phyloP scores from a whole-genome alignment of 805 yeast species.

The Clavispora fructus region DNA sequence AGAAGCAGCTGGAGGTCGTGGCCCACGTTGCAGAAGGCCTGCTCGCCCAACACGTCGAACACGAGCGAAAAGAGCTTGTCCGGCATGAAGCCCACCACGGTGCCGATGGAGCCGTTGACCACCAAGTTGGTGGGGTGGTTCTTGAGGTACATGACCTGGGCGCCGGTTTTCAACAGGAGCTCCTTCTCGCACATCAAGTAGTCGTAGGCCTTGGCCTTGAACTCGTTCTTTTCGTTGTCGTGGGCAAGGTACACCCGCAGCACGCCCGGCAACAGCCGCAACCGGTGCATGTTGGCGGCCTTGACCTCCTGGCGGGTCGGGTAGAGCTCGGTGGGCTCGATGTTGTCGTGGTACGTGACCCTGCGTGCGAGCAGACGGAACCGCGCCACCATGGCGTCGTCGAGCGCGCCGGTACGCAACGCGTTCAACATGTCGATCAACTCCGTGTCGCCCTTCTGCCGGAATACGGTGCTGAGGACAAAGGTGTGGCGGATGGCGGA shows the following conservation, averaged over 20 bases:
- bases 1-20: constrained; percentile 9
- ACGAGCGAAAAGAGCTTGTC: constrained; percentile 9
- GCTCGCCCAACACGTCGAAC: constrained; percentile 6
- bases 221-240: constrained; percentile 52
- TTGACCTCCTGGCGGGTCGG: constrained; percentile 73
- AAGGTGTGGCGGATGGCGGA: constrained; percentile 52
- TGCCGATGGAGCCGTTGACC: constrained; percentile 77
- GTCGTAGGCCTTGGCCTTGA: constrained; percentile 40
- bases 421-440: constrained; percentile 74
- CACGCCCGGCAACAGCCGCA: constrained; percentile 42
- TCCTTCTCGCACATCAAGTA: constrained; percentile 66
- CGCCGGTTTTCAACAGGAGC: constrained; percentile 59
- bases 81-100: constrained; percentile 49
- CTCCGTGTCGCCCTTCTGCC: constrained; percentile 69
- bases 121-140: constrained; percentile 59
- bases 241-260: constrained; percentile 40
- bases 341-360: constrained; percentile 47
- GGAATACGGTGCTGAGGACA: constrained; percentile 58
- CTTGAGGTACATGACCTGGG: constrained; percentile 81
- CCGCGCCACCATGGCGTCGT: constrained; percentile 41
- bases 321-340: constrained; percentile 69
- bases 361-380: constrained; percentile 51
- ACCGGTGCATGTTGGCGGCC: constrained; percentile 49
- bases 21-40: not conserved
- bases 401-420: constrained; percentile 59